These are phyloP conservation scores for Phoma sp. DNA, from an alignment of 2,329 filamentous ascomycete genomes.

Conservation along the genomic window DNA sequence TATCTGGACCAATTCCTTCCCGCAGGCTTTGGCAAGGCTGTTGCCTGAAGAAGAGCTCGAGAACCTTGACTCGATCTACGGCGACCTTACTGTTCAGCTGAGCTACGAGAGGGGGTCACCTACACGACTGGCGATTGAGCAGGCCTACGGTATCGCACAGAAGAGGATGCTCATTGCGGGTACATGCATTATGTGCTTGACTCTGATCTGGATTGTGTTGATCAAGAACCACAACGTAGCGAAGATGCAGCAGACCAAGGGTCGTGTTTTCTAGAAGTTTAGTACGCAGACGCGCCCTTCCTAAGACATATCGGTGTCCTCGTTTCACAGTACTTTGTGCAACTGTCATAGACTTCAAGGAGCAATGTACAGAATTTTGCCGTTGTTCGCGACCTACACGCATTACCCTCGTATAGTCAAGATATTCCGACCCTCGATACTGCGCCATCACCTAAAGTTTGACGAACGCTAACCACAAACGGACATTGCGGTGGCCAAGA, in stretches of 20 bases:
- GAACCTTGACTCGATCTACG: constrained; percentile 48
- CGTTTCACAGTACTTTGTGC: no score
- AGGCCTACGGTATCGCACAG: constrained; percentile 54
- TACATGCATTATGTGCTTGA: constrained; percentile 23
- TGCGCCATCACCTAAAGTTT: neutral
- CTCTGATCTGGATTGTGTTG: constrained; percentile 23
- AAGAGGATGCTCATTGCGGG: constrained; percentile 56
- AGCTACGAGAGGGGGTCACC: constrained; percentile 53
- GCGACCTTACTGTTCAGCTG: constrained; percentile 43
- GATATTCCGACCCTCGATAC: neutral
- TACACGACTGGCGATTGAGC: constrained; percentile 50
- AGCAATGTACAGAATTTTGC: no score
- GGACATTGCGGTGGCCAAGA: neutral
- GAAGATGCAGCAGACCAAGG: constrained; percentile 28
- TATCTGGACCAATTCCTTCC: constrained; percentile 61
- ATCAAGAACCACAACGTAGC: constrained; percentile 26
- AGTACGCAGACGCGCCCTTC: neutral
- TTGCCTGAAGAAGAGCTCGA: constrained; percentile 50
- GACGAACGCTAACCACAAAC: neutral
- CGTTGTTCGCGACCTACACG: no score
- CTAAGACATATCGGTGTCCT: no score
- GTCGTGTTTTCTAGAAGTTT: constrained; percentile 16
- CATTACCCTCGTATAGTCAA: no score
- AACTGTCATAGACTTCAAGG: no score
- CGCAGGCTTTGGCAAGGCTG: constrained; percentile 25